A percentile compares a stretch with the other conserved stretches of the same genome.
phyloP scores from a whole-genome alignment of 2,329 filamentous ascomycete species.

The Bipolaris cookei region DNA sequence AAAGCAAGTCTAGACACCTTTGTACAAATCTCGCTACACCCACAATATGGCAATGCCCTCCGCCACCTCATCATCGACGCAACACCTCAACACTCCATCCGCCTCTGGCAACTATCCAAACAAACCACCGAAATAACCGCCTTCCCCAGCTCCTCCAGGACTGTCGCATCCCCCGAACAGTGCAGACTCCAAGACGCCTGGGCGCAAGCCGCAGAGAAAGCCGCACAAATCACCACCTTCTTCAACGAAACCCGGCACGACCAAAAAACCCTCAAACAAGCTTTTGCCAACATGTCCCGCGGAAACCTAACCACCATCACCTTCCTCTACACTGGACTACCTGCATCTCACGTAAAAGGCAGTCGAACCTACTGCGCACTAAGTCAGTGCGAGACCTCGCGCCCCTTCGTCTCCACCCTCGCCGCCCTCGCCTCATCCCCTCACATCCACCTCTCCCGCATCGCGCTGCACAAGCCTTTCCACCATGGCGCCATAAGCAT shows the following conservation, averaged over 20 bases:
- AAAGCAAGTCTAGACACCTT: slow-evolving; percentile 21
- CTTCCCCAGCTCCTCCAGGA: slow-evolving; percentile 3
- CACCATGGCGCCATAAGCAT: slow-evolving; percentile 29
- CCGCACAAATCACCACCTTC: slow-evolving; percentile 20
- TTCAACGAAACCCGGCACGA: slow-evolving; percentile 40
- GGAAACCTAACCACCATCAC: slow-evolving; percentile 7
- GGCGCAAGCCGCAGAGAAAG: slow-evolving; percentile 6
- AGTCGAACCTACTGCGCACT: slow-evolving; percentile 27
- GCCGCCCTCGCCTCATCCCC: slow-evolving; percentile 19
- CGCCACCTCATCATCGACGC: slow-evolving; percentile 35
- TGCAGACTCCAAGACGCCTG: slow-evolving; percentile 11
- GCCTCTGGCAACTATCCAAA: slow-evolving; percentile 29
- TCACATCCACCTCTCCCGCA: slow-evolving; percentile 9
- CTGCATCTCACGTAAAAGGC: slow-evolving; percentile 21
- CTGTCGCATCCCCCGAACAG: background rate
- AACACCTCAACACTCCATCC: slow-evolving; percentile 33
- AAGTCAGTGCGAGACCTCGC: slow-evolving; percentile 37
- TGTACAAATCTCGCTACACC: slow-evolving; percentile 22
- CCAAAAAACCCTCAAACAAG: slow-evolving; percentile 22
- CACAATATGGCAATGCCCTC: slow-evolving; percentile 23
- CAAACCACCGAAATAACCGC: slow-evolving; percentile 12
- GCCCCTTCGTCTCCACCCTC: slow-evolving; percentile 37
- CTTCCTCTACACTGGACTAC: slow-evolving; percentile 26
- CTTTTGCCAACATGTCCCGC: slow-evolving; percentile 22
- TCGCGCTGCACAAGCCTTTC: slow-evolving; percentile 6